A percentile compares a stretch with the other conserved stretches of the same genome.
Evolutionary conservation across 2,329 filamentous ascomycete genomes (phyloP).

Genomic region (Xylaria sp.): DNA sequence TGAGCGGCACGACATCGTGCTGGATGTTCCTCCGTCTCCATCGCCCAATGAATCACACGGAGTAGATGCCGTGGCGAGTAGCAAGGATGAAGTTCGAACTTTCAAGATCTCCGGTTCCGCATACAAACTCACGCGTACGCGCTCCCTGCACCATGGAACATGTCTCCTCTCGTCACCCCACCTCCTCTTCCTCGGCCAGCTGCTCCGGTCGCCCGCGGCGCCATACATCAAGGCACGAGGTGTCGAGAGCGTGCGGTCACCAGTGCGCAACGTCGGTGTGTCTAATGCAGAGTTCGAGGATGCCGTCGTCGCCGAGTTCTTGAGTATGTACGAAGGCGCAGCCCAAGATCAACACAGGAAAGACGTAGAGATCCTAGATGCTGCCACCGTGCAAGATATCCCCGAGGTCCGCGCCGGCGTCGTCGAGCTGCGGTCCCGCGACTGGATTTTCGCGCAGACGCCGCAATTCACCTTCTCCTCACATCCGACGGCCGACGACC

Average conservation of each 20-base stretch:
- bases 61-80: neutral
- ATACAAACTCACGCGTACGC: slow-evolving; percentile 85
- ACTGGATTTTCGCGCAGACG: slow-evolving; percentile 88
- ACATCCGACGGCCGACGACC: slow-evolving; percentile 67
- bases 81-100: slow-evolving; percentile 43
- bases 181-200: slow-evolving; percentile 71
- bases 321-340: slow-evolving; percentile 66
- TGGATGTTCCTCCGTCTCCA: slow-evolving; percentile 35
- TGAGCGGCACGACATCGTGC: slow-evolving; percentile 89
- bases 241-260: slow-evolving; percentile 89
- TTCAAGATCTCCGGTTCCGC: slow-evolving; percentile 93
- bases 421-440: slow-evolving; percentile 68
- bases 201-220: slow-evolving; percentile 82
- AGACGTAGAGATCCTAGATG: slow-evolving; percentile 56
- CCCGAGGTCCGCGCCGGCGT: slow-evolving; percentile 70
- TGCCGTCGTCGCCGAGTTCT: slow-evolving; percentile 73
- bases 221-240: slow-evolving; percentile 82
- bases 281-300: slow-evolving; percentile 57
- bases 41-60: neutral
- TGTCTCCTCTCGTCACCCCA: slow-evolving; percentile 84
- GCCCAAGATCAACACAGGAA: no score
- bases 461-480: slow-evolving; percentile 81
- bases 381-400: slow-evolving; percentile 57
- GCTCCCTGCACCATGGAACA: slow-evolving; percentile 92
- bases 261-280: slow-evolving; percentile 80